Conservation (phyloP, 2,329 filamentous ascomycete species). For the Biscogniauxia marginata region DNA sequence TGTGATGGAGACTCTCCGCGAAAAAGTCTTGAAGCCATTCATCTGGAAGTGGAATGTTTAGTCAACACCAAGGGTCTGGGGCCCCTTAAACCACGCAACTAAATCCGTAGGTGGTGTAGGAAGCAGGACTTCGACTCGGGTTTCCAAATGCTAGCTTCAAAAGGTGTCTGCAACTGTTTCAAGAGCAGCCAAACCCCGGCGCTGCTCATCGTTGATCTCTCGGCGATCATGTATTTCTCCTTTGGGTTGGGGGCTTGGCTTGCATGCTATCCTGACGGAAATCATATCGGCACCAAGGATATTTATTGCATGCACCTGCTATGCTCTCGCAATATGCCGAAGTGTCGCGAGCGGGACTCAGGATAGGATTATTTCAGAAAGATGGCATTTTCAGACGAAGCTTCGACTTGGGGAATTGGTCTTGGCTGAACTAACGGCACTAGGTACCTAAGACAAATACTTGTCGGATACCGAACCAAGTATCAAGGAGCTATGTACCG, state of each 20-base stretch:
- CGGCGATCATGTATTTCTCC: neutral
- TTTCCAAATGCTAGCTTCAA: neutral
- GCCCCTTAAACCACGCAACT: neutral
- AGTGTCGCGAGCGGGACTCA: neutral
- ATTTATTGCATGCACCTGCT: neutral
- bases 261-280: neutral
- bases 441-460: too few species aligned
- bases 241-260: neutral
- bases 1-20: neutral
- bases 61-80: neutral
- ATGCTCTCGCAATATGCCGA: neutral
- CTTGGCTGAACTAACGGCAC: too few species aligned
- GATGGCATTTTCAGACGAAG: too few species aligned
- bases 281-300: neutral
- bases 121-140: neutral
- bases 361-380: neutral
- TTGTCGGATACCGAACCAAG: neutral
- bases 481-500: neutral
- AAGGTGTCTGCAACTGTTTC: neutral
- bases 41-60: neutral
- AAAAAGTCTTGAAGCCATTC: neutral
- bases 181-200: neutral
- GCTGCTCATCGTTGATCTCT: neutral
- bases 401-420: neutral
- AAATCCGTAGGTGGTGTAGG: neutral